A percentile compares a stretch with the other conserved stretches of the same genome.
Conservation (phyloP, 768 basidiomycete species). For the Leccinum imitatum region DNA sequence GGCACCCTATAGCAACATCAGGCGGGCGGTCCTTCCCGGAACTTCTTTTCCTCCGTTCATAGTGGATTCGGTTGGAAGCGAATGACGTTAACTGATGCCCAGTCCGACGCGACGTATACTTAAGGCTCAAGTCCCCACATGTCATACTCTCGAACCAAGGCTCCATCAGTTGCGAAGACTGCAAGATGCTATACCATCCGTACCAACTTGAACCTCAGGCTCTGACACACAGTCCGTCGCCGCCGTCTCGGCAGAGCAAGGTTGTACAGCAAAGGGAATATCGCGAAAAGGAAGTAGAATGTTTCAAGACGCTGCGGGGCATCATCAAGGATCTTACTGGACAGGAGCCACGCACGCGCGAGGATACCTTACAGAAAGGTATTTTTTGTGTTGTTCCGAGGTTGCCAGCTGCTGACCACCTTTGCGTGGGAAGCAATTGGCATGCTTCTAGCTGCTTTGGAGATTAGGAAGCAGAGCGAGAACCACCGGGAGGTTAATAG, state of each 20-base stretch:
- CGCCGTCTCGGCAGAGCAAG: slow-evolving; percentile 12
- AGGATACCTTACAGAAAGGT: slow-evolving; percentile 24
- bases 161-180: neutral
- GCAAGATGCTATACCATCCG: slow-evolving; percentile 1
- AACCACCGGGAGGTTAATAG: neutral
- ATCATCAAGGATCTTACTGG: slow-evolving; percentile 15
- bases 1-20: neutral
- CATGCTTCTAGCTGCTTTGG: neutral
- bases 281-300: slow-evolving; percentile 23
- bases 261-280: slow-evolving; percentile 18
- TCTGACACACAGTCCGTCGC: neutral
- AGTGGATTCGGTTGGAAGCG: neutral
- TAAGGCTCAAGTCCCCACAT: neutral
- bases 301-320: slow-evolving; percentile 18
- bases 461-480: neutral
- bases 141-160: neutral
- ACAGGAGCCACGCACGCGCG: slow-evolving; percentile 14
- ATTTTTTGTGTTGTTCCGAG: neutral
- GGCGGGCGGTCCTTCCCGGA: neutral
- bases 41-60: neutral
- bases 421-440: slow-evolving; percentile 6
- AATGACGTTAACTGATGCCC: neutral
- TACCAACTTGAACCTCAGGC: neutral
- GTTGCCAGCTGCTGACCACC: slow-evolving; percentile 3
- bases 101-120: neutral